A percentile compares a stretch with the other conserved stretches of the same genome.
phyloP scores from a whole-genome alignment of 1,284 basidiomycete species.

The Fomitiporia mediterranea region DNA sequence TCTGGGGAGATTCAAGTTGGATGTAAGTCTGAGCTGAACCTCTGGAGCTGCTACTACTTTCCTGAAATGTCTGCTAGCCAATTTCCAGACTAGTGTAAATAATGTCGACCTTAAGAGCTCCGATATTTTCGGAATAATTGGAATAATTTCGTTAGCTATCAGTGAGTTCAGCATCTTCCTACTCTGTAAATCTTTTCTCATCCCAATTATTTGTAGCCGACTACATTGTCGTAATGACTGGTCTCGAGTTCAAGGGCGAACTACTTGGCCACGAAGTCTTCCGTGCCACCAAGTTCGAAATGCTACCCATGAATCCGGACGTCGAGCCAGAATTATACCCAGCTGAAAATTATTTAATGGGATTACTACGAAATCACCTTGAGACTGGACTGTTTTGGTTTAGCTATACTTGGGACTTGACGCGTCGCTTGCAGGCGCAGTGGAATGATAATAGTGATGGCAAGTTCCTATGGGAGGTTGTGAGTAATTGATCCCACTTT shows the following conservation, averaged over 20 bases:
- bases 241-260: slow-evolving; percentile 73
- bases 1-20: slow-evolving; percentile 71
- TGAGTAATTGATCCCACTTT: slow-evolving; percentile 31
- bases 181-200: slow-evolving; percentile 5
- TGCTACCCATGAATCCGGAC: slow-evolving; percentile 78
- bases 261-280: slow-evolving; percentile 86
- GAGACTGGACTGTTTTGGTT: slow-evolving; percentile 81
- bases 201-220: slow-evolving; percentile 58
- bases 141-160: slow-evolving; percentile 80
- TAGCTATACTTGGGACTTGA: slow-evolving; percentile 90
- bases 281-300: slow-evolving; percentile 87
- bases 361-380: slow-evolving; percentile 84
- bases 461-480: slow-evolving; percentile 71
- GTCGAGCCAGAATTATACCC: slow-evolving; percentile 72
- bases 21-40: slow-evolving; percentile 38
- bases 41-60: not conserved
- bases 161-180: slow-evolving; percentile 48
- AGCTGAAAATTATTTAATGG: slow-evolving; percentile 84
- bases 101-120: slow-evolving; percentile 5
- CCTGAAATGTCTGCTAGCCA: not conserved
- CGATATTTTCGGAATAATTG: slow-evolving; percentile 60
- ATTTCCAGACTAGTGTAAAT: slow-evolving; percentile 12
- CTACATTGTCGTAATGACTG: slow-evolving; percentile 88
- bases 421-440: slow-evolving; percentile 85
- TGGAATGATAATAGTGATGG: slow-evolving; percentile 50